These are phyloP conservation scores for Lolium perenne DNA, from an alignment of 176 grass and related monocot species.

Conservation along the genomic window DNA sequence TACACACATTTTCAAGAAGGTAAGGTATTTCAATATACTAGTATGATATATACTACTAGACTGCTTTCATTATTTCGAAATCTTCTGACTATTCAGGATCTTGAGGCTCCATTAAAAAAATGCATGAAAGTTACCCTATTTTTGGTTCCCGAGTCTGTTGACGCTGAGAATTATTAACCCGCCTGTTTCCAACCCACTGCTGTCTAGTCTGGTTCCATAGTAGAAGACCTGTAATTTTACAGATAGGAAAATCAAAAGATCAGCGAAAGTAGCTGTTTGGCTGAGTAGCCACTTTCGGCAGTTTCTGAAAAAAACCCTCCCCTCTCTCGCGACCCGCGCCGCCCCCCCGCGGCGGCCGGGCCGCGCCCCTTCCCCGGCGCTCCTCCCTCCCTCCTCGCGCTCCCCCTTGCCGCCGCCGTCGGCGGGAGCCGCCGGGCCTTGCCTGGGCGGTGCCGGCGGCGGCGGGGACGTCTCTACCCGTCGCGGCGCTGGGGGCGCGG, in stretches of 20 bases:
- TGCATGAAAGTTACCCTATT: slow-evolving; percentile 63
- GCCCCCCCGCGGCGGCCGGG: too few relatives aligned
- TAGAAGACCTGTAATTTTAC: slow-evolving; percentile 64
- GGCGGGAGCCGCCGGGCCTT: too few relatives aligned
- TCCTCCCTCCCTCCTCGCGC: too few relatives aligned
- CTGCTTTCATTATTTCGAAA: not conserved
- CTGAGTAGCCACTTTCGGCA: not conserved
- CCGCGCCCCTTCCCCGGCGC: too few relatives aligned
- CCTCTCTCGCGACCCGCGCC: too few relatives aligned
- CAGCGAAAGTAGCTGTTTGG: not conserved
- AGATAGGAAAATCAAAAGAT: not conserved
- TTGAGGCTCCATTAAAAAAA: not conserved
- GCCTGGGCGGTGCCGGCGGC: too few relatives aligned
- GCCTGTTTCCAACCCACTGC: slow-evolving; percentile 79
- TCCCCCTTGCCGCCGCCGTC: too few relatives aligned
- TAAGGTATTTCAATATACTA: not conserved
- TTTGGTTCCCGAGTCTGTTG: slow-evolving; percentile 58
- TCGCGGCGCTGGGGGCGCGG: too few relatives aligned
- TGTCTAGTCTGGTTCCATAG: slow-evolving; percentile 89
- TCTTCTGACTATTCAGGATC: not conserved
- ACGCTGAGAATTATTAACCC: slow-evolving; percentile 41
- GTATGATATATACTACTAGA: not conserved
- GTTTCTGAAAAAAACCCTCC: too few relatives aligned
- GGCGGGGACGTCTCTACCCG: too few relatives aligned
- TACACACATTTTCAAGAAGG: not conserved